Evolutionary conservation across 2,329 filamentous ascomycete genomes (phyloP).

Genomic region (Trichoderma hamatum): DNA sequence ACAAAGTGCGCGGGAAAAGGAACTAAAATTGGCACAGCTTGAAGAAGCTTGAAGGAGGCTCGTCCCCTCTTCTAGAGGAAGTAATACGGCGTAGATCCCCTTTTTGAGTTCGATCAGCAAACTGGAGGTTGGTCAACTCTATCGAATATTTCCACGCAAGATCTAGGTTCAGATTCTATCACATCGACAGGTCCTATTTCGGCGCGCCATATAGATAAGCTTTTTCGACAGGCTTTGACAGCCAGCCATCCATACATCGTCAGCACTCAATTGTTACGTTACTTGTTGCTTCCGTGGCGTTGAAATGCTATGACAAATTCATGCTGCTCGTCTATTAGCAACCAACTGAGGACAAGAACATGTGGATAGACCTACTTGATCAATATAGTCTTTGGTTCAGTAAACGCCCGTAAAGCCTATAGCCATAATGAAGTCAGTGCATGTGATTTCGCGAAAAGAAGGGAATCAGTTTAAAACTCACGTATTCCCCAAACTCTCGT

Average conservation of each 20-base stretch:
- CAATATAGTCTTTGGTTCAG: conserved; percentile 6
- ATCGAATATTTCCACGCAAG: not conserved
- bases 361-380: not conserved
- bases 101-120: not conserved
- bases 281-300: not conserved
- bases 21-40: not conserved
- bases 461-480: not conserved
- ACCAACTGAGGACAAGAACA: not conserved
- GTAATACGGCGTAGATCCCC: not conserved
- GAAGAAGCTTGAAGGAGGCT: not conserved
- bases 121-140: not conserved
- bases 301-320: not conserved
- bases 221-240: not conserved
- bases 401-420: not conserved
- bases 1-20: not conserved
- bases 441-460: not conserved
- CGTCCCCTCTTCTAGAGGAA: not conserved
- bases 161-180: not conserved
- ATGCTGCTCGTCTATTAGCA: not conserved
- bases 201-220: not conserved
- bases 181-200: not conserved
- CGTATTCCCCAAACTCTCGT: conserved; percentile 3
- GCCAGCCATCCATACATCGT: not conserved
- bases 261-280: not conserved
- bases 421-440: not conserved